Evolutionary conservation across 352 stramenopile species (phyloP), one percentile per base, ranked within the genome.

Genomic region (Pythium grandisporangium): DNA sequence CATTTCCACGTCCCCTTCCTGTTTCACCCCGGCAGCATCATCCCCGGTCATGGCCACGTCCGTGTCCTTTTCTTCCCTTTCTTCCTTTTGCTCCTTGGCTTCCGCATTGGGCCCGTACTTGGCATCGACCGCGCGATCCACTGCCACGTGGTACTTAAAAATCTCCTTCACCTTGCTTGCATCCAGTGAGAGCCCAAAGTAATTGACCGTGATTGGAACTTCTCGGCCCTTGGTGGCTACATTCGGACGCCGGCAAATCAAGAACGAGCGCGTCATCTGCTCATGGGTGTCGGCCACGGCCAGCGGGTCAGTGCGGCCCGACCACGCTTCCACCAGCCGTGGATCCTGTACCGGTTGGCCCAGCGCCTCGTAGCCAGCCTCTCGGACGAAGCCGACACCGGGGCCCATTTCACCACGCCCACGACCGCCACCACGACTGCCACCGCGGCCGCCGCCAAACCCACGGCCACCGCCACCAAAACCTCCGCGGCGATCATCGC

Each of bases 101-200:
- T 53, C 63, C 11, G 39, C 44, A 17, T n/a, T n/a, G n/a, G 66
- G 65, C n/a, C 70, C 73, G 34, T 86, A 84, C 37, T 70, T 78
- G 12, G 46, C 44, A 19, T 72, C 66, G 20, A 63, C 55, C 14
- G 65, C 68, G 8, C 67, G 68, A 23, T 73, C 60, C 5, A 90
- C 71, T 4, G 66, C 44, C 20, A 84, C 66, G 44, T 85, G 70
- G 41, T 90, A 90, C 45, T 87, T 85, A 49, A 81, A 84, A 26
- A 87, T 64, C 38, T 90, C 73, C 0, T 40, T 17, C 21, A 49
- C 49, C 7, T 57, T 52, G 3, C 32, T 56, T 14, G 50, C 43
- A 29, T 85, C 64, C 5, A 90, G 27, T n/a, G 60, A 63, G 7
- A 90, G 38, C 12, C 45, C 50, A 35, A 86, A 87, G 53, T 82